Evolutionary conservation across 1,284 basidiomycete species (phyloP), one percentile per base, ranked within the genome.

Genomic region (Chalciporus sp.): DNA sequence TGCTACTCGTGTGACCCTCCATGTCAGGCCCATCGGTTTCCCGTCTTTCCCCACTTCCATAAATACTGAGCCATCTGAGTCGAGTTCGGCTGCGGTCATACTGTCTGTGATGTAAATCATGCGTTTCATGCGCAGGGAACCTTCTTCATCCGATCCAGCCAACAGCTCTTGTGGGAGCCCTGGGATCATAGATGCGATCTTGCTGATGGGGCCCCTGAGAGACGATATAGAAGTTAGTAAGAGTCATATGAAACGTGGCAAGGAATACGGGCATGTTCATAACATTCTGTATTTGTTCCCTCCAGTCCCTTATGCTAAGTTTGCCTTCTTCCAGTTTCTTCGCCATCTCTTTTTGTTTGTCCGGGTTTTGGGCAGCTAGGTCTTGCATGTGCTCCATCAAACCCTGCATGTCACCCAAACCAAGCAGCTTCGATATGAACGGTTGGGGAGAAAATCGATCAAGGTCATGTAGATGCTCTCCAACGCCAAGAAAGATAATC

Each of bases 21-120:
- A 91, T 63, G 94, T 95, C 56, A 96, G 75, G 4, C 84, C 89
- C 11, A 81, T 78, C 1, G 93, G 92, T 66, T 90, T 91, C 8
- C 92, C 90, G 65, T 90, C 86, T 72, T 93, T 94, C 49, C 86
- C 88, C 59, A 82, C 77, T 60, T 90, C 86, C 81, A 94, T 87
- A 75, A 97, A 96, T 40, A 85, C 81, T 40, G 86, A 78, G 11
- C 96, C 97, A 70, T 99, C 96, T n/a, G 93, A 96, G 74, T 99
- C 95, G 52, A 99, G 85, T 74, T 99, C 97, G 52, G 78, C 77
- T 16, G 88, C 83, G 40, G 94, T 93, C 96, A 99, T 99, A 65
- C 92, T 94, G 74, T 99, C 96, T 20, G 94, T 98, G 69, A 99
- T 98, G 77, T 92, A 99, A 61, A 98, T 92, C 92, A 99, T 95